These are phyloP conservation scores for Oryza glaberrima DNA, from an alignment of 176 grass and related monocot species.

Conservation along the genomic window DNA sequence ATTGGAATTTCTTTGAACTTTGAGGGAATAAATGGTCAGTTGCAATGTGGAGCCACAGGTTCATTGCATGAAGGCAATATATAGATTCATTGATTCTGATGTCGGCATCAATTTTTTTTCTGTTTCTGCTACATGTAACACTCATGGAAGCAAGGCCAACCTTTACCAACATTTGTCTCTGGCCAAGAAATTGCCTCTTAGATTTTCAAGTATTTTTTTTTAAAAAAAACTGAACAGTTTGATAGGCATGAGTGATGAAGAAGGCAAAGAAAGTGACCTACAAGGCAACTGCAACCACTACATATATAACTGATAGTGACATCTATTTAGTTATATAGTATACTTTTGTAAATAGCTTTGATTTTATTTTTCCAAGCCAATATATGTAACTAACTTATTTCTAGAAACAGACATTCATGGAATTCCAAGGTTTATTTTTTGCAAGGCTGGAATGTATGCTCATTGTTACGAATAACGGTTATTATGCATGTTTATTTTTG, in stretches of 20 bases:
- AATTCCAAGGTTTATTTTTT: background rate
- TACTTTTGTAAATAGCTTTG: background rate
- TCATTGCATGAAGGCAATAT: background rate
- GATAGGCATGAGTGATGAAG: background rate
- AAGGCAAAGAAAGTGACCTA: constrained; percentile 14
- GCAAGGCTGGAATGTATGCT: background rate
- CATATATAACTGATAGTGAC: background rate
- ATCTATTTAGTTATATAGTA: background rate
- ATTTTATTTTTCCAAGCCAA: background rate
- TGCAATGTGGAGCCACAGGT: background rate
- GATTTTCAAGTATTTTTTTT: background rate
- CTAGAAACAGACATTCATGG: background rate
- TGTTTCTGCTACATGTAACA: background rate
- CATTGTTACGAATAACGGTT: background rate
- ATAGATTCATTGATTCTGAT: background rate
- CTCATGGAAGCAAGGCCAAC: background rate
- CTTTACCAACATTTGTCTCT: background rate
- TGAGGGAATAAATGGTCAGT: too few relatives aligned
- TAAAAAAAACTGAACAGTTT: background rate
- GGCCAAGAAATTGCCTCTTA: background rate
- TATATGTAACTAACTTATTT: background rate
- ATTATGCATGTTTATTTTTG: background rate
- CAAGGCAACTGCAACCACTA: background rate
- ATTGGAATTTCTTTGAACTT: background rate
- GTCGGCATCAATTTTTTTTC: background rate